phyloP scores from a whole-genome alignment of 2,329 filamentous ascomycete species.

The Elsinoe perseae region DNA sequence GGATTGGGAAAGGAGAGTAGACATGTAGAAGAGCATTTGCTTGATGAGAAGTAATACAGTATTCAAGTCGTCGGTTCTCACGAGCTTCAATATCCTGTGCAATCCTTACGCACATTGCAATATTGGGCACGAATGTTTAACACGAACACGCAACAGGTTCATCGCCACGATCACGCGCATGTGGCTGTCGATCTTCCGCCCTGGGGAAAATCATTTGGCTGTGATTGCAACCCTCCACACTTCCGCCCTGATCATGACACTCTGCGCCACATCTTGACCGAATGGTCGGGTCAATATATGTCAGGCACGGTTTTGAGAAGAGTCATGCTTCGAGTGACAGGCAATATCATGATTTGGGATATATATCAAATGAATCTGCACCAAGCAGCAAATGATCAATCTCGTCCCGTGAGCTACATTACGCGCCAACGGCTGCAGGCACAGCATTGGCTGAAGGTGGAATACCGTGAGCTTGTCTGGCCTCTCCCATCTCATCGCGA shows the following conservation, averaged over 20 bases:
- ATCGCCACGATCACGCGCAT: conserved; percentile 12
- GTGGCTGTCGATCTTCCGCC: conserved; percentile 15
- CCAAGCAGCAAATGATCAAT: background rate
- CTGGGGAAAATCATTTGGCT: conserved; percentile 8
- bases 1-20: background rate
- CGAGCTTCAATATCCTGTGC: background rate
- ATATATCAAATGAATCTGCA: background rate
- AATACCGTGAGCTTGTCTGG: conserved; percentile 34
- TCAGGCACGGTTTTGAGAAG: background rate
- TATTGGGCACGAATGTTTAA: background rate
- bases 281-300: background rate
- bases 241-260: background rate
- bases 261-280: conserved; percentile 3
- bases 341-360: background rate
- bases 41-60: background rate
- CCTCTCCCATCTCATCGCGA: conserved; percentile 38
- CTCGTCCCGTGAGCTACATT: background rate
- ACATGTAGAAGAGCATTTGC: background rate
- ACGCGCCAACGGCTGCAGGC: background rate
- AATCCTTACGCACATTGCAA: background rate
- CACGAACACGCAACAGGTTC: background rate
- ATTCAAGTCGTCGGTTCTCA: background rate
- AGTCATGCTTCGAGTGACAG: background rate
- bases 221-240: conserved; percentile 3
- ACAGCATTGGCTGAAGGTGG: background rate